Base-by-base conservation (phyloP, 176 grass and related monocot species). In the Oryza meyeriana region DNA sequence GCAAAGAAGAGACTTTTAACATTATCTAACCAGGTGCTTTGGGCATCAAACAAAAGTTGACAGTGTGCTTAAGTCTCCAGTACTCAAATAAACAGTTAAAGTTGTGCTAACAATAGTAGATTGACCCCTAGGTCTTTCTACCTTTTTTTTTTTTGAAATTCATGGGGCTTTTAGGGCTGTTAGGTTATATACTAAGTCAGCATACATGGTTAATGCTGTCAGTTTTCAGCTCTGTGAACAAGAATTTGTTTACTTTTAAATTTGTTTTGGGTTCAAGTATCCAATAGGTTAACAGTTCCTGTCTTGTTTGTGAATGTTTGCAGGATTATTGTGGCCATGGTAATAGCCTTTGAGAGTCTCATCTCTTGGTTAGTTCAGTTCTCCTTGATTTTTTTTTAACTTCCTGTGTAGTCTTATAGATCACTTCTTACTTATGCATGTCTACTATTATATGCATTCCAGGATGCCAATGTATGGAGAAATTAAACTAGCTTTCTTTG, bases 381-480 rank as follows among this genome's bases (percentile, higher is more conserved):
- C 72, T 83, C 0, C 2, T 88, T 38, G 20, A 33, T 64, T 76
- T n/a, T 39, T 30, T 57, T 66, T 32, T 26, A 22, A 17, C 6
- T 84, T 84, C 9, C 63, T 69, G 59, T 29, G 71, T n/a, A n/a
- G n/a, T n/a, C n/a, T 71, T 75, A 17, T 72, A 78, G 16, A 50
- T 57, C 4, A 58, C 27, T 20, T 29, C 47, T 81, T 72, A 12
- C 41, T 72, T 65, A 72, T 70, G 18, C 67, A 77, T 72, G 5
- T 28, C 27, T 66, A 45, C 30, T 80, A 5, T 77, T 22, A 13
- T 84, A 32, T 58, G 55, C 26, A 77, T 71, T 28, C 13, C 81
- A 98, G 95, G 95, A 83, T 98, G 86, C 95, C 95, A 40, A 98
- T 98, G 92, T 98, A 93, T 86, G 86, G 80, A 84, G 92, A 98